Base-by-base conservation (phyloP, 78 protist genomes). In the Protostelium mycophagum region DNA sequence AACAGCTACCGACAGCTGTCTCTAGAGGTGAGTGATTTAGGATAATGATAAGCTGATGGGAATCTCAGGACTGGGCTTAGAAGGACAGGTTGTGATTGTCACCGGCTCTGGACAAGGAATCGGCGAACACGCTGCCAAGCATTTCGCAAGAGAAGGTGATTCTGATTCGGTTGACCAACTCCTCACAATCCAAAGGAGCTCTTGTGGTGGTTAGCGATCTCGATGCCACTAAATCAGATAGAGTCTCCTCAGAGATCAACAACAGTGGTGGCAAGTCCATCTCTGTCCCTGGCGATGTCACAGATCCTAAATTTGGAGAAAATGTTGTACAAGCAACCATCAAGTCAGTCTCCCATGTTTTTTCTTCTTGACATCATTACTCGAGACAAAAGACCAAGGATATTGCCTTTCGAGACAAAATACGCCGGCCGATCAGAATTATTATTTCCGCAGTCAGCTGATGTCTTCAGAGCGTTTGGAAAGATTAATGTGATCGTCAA, bases 241-340 rank as follows among this genome's bases (percentile, higher is more conserved):
- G 10, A 28, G 36, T 87, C 5, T 84, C 88, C 10, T 16, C 5
- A 16, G 38, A 87, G 28, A 87, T 87, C 39, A 87, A 87, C 38
- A 9, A 31, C 1, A 36, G 39, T 87, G 88, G 88, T 28, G 88
- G 88, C 10, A 34, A 87, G 36, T 84, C 88, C 34, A 38, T 87
- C 83, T 87, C 88, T 38, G 88, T 87, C 23, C 88, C 88, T 16
- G 88, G 88, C 10, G 83, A 38, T 38, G 88, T 87, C 28, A 87
- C 88, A 34, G 88, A 87, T 85, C 35, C 38, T 16, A 36, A 25
- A 9, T 87, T 87, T 10, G 36, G 84, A 87, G 83, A 87, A 23
- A 31, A 34, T 1, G 28, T 87, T 10, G 10, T 87, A 10, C 34
- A 87, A 34, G 1, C 34, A 10, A 87, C 88, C 39, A 39, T 87